Evolutionary conservation across 192 early-diverging fungal species (phyloP).

Genomic region (Piromyces sp.): DNA sequence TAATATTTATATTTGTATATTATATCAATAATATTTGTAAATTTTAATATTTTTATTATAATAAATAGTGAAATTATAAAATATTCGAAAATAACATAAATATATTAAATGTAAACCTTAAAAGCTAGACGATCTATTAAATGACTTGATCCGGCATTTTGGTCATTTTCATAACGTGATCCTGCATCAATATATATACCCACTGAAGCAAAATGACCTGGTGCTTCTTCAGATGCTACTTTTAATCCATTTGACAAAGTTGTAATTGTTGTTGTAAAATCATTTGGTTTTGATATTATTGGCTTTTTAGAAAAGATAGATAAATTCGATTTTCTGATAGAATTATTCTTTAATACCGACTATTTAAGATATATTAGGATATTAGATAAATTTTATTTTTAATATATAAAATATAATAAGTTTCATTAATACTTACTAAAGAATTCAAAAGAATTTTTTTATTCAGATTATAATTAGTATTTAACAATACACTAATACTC

Average conservation of each 20-base stretch:
- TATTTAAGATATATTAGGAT: background rate
- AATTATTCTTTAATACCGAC: background rate
- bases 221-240: conserved; percentile 59
- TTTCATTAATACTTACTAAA: background rate
- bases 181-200: conserved; percentile 87
- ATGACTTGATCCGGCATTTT: conserved; percentile 58
- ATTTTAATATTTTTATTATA: too few species aligned
- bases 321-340: background rate
- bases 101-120: conserved; percentile 40
- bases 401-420: too few species aligned
- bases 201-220: conserved; percentile 75
- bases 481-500: background rate
- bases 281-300: background rate
- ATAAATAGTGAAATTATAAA: too few species aligned
- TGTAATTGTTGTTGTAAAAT: conserved; percentile 21
- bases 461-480: background rate
- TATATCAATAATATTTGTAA: too few species aligned
- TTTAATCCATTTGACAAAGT: conserved; percentile 78
- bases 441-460: background rate
- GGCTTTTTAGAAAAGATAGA: background rate
- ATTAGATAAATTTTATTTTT: too few species aligned
- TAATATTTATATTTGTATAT: too few species aligned
- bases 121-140: conserved; percentile 84
- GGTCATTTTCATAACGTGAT: conserved; percentile 58
- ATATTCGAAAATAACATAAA: too few species aligned